Conservation (phyloP, 2,329 filamentous ascomycete genomes). For the Aureobasidium uvarum region DNA sequence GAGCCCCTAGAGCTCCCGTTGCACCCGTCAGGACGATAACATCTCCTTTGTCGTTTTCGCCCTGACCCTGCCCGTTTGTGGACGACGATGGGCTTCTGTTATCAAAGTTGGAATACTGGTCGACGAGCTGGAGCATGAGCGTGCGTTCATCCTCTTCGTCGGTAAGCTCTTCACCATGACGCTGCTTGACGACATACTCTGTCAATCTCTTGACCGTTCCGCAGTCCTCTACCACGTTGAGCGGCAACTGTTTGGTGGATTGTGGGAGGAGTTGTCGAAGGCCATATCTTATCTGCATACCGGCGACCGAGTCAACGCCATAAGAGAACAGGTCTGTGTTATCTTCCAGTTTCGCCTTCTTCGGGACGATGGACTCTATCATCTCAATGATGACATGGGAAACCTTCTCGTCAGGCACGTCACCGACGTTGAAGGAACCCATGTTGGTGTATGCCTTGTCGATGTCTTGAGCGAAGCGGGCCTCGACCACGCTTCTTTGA, state of each 20-base stretch:
- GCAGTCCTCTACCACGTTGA: slow-evolving; percentile 61
- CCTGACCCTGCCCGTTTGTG: slow-evolving; percentile 28
- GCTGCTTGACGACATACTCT: slow-evolving; percentile 42
- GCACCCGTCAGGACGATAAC: slow-evolving; percentile 49
- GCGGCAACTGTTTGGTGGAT: slow-evolving; percentile 46
- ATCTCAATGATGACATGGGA: slow-evolving; percentile 36
- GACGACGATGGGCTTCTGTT: slow-evolving; percentile 10
- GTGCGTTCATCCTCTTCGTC: slow-evolving; percentile 40
- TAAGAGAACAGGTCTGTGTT: slow-evolving; percentile 56
- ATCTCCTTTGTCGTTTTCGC: slow-evolving; percentile 25
- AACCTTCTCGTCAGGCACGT: slow-evolving; percentile 40
- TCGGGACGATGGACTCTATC: slow-evolving; percentile 32
- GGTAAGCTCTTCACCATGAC: slow-evolving; percentile 39
- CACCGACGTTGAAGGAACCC: slow-evolving; percentile 27
- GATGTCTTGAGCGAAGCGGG: slow-evolving; percentile 50
- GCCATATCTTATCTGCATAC: slow-evolving; percentile 52
- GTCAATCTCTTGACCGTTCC: slow-evolving; percentile 51
- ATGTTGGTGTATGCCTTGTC: slow-evolving; percentile 45
- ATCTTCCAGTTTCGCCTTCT: slow-evolving; percentile 32
- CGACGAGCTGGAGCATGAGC: slow-evolving; percentile 49
- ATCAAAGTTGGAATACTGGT: slow-evolving; percentile 50
- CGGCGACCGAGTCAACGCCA: slow-evolving; percentile 61
- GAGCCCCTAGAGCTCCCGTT: slow-evolving; percentile 53
- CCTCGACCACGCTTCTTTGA: slow-evolving; percentile 53
- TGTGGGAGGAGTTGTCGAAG: slow-evolving; percentile 41